A percentile compares a stretch with the other conserved stretches of the same genome.
Evolutionary conservation across 1,284 basidiomycete species (phyloP).

Genomic region (Blastosporella zonata): DNA sequence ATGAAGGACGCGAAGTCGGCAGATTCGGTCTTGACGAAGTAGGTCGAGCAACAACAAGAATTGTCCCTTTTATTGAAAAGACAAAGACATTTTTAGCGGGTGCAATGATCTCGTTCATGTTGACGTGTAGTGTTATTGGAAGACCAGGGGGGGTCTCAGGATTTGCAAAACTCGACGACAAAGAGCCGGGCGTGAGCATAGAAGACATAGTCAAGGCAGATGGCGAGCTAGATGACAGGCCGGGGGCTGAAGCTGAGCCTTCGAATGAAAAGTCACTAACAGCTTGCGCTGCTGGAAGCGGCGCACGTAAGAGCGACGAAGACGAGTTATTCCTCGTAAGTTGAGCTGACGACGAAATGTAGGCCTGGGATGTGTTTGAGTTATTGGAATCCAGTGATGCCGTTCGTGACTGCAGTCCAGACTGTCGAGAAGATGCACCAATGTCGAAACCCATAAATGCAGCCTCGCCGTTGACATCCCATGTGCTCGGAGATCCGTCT

Average conservation of each 20-base stretch:
- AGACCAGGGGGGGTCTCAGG: constrained; percentile 40
- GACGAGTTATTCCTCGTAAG: constrained; percentile 38
- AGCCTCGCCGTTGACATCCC: constrained; percentile 58
- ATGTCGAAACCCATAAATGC: constrained; percentile 70
- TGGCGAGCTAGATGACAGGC: constrained; percentile 39
- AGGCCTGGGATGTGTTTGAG: constrained; percentile 29
- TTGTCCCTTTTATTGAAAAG: constrained; percentile 62
- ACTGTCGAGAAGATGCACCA: constrained; percentile 33
- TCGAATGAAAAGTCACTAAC: constrained; percentile 75
- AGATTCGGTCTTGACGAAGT: constrained; percentile 26
- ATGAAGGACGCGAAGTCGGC: constrained; percentile 19
- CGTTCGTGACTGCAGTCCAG: constrained; percentile 33
- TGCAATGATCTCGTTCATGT: constrained; percentile 73
- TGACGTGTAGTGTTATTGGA: constrained; percentile 70
- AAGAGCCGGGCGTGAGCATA: constrained; percentile 41
- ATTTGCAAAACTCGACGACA: constrained; percentile 27
- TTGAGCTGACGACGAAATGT: constrained; percentile 25
- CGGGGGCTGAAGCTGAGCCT: constrained; percentile 31
- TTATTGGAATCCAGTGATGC: constrained; percentile 51
- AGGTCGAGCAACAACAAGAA: constrained; percentile 54
- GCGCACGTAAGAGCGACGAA: constrained; percentile 65
- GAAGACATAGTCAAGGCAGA: constrained; percentile 55
- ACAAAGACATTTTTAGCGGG: constrained; percentile 60
- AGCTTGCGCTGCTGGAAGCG: constrained; percentile 60
- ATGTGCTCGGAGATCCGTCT: constrained; percentile 44